A percentile compares a stretch with the other conserved stretches of the same genome.
phyloP scores from a whole-genome alignment of 2,329 filamentous ascomycete genomes.

The Knufia petricola region DNA sequence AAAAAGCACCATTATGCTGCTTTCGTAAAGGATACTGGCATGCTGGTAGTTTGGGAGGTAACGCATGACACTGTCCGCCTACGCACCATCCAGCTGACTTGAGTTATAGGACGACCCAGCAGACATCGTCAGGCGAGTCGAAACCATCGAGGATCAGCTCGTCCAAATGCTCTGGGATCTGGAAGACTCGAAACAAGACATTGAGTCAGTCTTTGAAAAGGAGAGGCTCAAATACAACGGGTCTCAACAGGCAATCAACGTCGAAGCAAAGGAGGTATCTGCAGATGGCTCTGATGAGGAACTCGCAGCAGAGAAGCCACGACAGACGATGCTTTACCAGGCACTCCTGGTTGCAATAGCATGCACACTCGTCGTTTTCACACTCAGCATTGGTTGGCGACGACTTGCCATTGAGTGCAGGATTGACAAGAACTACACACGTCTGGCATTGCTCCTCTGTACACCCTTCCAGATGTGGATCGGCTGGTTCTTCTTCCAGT shows the following conservation, averaged over 20 bases:
- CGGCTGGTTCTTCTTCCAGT: slow-evolving; percentile 42
- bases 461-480: slow-evolving; percentile 51
- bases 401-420: slow-evolving; percentile 45
- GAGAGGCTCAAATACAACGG: slow-evolving; percentile 12
- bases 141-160: slow-evolving; percentile 44
- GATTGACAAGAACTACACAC: slow-evolving; percentile 45
- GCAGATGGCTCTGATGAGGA: slow-evolving; percentile 30
- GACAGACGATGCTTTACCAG: slow-evolving; percentile 47
- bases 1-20: slow-evolving; percentile 59
- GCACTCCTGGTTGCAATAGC: slow-evolving; percentile 45
- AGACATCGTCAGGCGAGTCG: slow-evolving; percentile 44
- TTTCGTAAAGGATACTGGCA: slow-evolving; percentile 49
- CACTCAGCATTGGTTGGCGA: slow-evolving; percentile 49
- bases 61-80: too few relatives aligned
- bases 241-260: neutral
- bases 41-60: slow-evolving; percentile 53
- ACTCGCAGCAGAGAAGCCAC: slow-evolving; percentile 31
- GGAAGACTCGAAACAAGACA: slow-evolving; percentile 5
- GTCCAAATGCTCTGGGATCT: slow-evolving; percentile 49
- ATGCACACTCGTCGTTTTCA: slow-evolving; percentile 42
- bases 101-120: slow-evolving; percentile 42
- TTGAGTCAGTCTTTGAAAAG: slow-evolving; percentile 11
- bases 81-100: too few relatives aligned
- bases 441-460: slow-evolving; percentile 45
- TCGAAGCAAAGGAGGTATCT: slow-evolving; percentile 24